These are phyloP conservation scores for Yamadazyma sp. DNA, from an alignment of 805 yeast species.

Conservation along the genomic window DNA sequence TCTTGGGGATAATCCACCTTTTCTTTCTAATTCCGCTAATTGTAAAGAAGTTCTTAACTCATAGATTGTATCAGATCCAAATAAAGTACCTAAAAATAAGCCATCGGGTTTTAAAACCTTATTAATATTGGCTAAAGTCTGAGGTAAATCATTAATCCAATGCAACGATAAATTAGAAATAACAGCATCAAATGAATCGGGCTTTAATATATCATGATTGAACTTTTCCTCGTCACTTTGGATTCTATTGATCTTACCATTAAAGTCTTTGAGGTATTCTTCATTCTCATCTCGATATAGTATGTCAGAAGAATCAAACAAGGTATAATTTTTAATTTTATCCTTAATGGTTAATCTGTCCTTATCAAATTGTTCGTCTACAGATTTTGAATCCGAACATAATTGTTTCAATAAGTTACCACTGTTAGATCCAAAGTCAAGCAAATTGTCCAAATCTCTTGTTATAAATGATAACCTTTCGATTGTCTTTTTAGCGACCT, in stretches of 20 bases:
- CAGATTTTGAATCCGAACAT: conserved; percentile 27
- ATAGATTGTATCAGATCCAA: conserved; percentile 83
- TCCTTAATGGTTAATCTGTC: conserved; percentile 53
- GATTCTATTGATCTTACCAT: conserved; percentile 45
- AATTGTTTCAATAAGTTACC: conserved; percentile 56
- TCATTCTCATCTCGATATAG: conserved; percentile 49
- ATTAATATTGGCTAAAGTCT: conserved; percentile 53
- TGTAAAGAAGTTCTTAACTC: conserved; percentile 79
- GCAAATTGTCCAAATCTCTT: conserved; percentile 53
- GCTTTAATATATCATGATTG: conserved; percentile 36
- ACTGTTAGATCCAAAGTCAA: conserved; percentile 73
- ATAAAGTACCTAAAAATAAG: conserved; percentile 73
- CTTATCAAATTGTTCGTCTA: conserved; percentile 39
- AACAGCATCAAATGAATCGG: conserved; percentile 61
- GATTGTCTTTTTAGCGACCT: conserved; percentile 67
- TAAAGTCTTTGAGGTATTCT: conserved; percentile 40
- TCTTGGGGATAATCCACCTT: conserved; percentile 77
- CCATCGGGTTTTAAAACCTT: conserved; percentile 72
- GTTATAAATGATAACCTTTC: conserved; percentile 75
- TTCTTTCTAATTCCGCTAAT: conserved; percentile 76
- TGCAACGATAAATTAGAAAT: conserved; percentile 71
- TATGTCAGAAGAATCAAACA: conserved; percentile 65
- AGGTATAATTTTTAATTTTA: conserved; percentile 52
- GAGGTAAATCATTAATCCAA: conserved; percentile 86
- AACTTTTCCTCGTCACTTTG: conserved; percentile 69